These are phyloP conservation scores for Melanopsichium pennsylvanicum DNA, from an alignment of 1,284 basidiomycete species.

Conservation along the genomic window DNA sequence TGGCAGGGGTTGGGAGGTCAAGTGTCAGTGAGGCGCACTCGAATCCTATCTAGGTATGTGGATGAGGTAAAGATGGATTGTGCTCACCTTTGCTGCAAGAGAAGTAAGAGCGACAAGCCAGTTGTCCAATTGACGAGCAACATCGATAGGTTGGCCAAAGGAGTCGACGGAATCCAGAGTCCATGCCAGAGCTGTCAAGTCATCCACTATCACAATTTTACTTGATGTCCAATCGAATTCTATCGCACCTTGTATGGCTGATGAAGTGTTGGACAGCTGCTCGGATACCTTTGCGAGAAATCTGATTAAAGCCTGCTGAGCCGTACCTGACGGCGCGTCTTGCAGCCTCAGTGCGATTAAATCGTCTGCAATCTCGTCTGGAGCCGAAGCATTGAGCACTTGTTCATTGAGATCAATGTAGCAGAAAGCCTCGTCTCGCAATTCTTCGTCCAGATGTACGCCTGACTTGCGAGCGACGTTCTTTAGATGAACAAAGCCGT, in stretches of 20 bases:
- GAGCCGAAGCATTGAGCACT: neutral
- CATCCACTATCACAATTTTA: constrained; percentile 35
- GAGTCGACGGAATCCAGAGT: constrained; percentile 9
- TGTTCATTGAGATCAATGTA: constrained; percentile 30
- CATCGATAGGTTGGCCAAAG: constrained; percentile 4
- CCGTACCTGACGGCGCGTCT: neutral
- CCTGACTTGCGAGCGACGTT: constrained; percentile 40
- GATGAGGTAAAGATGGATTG: neutral
- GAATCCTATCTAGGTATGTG: too few species aligned
- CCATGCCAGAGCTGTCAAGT: constrained; percentile 43
- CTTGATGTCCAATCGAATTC: constrained; percentile 13
- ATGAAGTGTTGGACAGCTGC: constrained; percentile 1
- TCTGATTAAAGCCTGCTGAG: neutral
- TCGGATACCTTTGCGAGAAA: constrained; percentile 8
- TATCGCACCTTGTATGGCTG: neutral
- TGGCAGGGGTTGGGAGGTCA: neutral
- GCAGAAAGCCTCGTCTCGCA: constrained; percentile 15
- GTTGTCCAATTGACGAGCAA: constrained; percentile 6
- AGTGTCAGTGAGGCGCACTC: too few species aligned
- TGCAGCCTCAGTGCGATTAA: neutral
- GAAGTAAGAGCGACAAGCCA: constrained; percentile 32
- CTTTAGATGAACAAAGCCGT: constrained; percentile 34
- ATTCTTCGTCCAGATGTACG: constrained; percentile 36
- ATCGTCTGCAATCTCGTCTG: neutral
- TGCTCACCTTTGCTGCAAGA: constrained; percentile 28